Conservation (phyloP, 176 grass and related monocot genomes). For the Raddia guianensis region DNA sequence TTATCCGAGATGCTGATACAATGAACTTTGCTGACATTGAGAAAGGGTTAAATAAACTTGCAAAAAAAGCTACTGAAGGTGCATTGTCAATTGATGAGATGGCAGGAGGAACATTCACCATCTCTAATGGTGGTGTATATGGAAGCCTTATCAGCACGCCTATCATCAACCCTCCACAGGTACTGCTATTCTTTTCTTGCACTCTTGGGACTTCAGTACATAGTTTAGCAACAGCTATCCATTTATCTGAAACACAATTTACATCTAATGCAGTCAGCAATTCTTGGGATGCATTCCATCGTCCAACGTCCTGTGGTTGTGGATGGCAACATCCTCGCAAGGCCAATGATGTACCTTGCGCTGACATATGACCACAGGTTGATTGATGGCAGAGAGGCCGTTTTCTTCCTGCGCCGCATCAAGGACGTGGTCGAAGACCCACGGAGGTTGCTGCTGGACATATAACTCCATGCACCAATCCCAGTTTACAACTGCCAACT, state of each 20-base stretch:
- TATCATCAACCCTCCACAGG: conserved; percentile 88
- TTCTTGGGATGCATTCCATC: conserved; percentile 88
- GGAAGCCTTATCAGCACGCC: conserved; percentile 88
- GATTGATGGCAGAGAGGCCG: conserved; percentile 81
- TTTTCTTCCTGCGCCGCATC: conserved; percentile 83
- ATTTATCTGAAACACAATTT: background rate
- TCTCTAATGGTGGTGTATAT: conserved; percentile 86
- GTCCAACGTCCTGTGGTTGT: conserved; percentile 72
- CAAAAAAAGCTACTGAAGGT: conserved; percentile 78
- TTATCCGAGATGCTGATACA: conserved; percentile 69
- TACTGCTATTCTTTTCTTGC: background rate
- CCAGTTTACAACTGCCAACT: background rate
- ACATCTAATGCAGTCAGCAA: conserved; percentile 62
- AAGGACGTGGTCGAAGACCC: conserved; percentile 91
- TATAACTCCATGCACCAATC: conserved; percentile 19
- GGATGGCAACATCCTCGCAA: conserved; percentile 54
- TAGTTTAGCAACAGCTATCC: conserved; percentile 4
- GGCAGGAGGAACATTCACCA: conserved; percentile 90
- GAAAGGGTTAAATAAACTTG: conserved; percentile 77
- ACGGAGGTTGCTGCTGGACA: conserved; percentile 72
- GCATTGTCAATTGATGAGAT: conserved; percentile 90
- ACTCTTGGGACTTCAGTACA: background rate
- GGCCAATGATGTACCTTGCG: conserved; percentile 85
- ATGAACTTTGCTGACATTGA: conserved; percentile 92
- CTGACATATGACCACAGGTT: conserved; percentile 83